Base-by-base conservation (phyloP, 345 rosid genomes). In the Geranium rotundifolium region DNA sequence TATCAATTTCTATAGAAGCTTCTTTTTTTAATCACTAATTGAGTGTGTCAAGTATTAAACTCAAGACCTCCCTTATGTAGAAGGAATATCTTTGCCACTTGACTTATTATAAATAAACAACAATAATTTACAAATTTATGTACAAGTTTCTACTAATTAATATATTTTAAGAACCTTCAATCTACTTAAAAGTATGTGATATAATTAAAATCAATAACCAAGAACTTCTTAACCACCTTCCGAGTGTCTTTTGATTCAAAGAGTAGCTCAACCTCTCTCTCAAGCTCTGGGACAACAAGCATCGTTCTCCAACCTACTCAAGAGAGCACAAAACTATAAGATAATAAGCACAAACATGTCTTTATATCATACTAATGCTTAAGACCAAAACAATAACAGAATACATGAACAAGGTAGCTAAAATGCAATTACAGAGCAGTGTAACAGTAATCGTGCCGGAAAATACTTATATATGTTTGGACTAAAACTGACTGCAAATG, bases 211-310 rank as follows among this genome's bases (percentile, higher is more conserved):
- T 54, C 57, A 54, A 16, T 54, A 54, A 10, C 57, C 5, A 55
- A 16, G 10, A 34, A 59, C 18, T 34, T 34, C 7, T 19, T 41
- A 61, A 61, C 63, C 60, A 90, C 99, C 97, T 85, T 90, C 27
- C 90, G 90, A 68, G 60, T 68, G 66, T 79, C 84, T 76, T 90
- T 84, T 66, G 83, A 72, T 67, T 79, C 80, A 90, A 91, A 90
- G 10, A 93, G 87, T 72, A 93, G 81, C 67, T 88, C 81, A 50
- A 93, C 95, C 82, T 93, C 99, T 67, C 84, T 88, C 70, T 88
- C 97, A 65, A 93, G 90, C 80, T 93, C 99, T 27, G 99, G 96
- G 59, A 93, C 96, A 69, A 93, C 87, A 64, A 93, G 96, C 99
- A 90, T 90, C 12, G 99, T 93, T 66, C 97, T 89, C 96, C 99